Base-by-base conservation (phyloP, 2,329 filamentous ascomycete species). In the Rhynchosporium graminicola region DNA sequence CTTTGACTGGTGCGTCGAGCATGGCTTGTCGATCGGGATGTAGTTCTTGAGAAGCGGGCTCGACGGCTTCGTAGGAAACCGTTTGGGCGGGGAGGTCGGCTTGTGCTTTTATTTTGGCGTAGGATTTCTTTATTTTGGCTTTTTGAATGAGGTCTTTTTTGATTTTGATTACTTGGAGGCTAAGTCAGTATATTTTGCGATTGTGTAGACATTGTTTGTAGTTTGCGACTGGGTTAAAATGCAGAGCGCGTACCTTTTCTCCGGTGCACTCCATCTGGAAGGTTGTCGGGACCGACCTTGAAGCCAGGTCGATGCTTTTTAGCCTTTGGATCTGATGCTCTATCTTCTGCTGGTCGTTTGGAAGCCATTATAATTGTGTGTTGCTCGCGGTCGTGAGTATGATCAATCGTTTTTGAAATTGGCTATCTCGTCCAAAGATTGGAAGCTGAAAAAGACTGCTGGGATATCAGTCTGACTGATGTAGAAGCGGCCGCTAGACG, bases 111-210 rank as follows among this genome's bases (percentile, higher is more conserved):
- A 97, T 80, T 77, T 97, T 97, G 66, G 89, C 90, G 74, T 97
- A 97, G 47, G 90, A 85, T 77, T 97, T 96, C 78, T 94, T 95
- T 66, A 97, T 82, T 77, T 97, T 97, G 64, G 93, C 92, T 76
- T 95, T 96, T 76, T 92, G 86, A 71, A 98, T 97, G 61, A 97
- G 80, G 68, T 90, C 86, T 68, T 89, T 84, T 77, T 98, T 98
- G 73, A 97, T 95, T 77, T 94, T 94, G 76, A 91, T 87, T 62
- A 90, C 91, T 94, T 59, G 60, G 28, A 43, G 29, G 13, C 2
- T 6, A 9, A 43, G 51, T 68, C 47, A 67, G 62, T 20, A 55
- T 55, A 2, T 8, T 8, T 2, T 38, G 15, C 4, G 4, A 43
- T 12, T 4, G 8, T 15, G 4, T n/a, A 4, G 10, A 1, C 20